phyloP scores from a whole-genome alignment of 2,329 filamentous ascomycete genomes.

The Rhynchosporium secalis region DNA sequence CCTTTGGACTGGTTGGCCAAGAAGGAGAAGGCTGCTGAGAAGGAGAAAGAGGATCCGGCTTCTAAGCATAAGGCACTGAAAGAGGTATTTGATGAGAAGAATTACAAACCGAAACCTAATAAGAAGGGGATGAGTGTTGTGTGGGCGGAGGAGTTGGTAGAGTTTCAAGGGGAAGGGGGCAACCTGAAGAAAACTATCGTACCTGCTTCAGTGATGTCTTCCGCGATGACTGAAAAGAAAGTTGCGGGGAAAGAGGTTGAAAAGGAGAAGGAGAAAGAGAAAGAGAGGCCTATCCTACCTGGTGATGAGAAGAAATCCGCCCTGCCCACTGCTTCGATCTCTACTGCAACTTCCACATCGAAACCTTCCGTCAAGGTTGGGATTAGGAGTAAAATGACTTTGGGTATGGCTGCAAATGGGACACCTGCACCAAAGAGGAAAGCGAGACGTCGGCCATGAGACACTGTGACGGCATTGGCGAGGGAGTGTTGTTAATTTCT shows the following conservation, averaged over 20 bases:
- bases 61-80: slow-evolving; percentile 41
- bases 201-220: slow-evolving; percentile 19
- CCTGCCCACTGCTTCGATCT: neutral
- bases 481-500: neutral
- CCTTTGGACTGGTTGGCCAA: slow-evolving; percentile 23
- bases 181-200: slow-evolving; percentile 22
- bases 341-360: slow-evolving; percentile 20
- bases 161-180: slow-evolving; percentile 35
- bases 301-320: slow-evolving; percentile 29
- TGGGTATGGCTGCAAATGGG: slow-evolving; percentile 38
- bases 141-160: slow-evolving; percentile 38
- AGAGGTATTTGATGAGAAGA: slow-evolving; percentile 40
- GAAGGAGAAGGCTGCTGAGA: slow-evolving; percentile 38
- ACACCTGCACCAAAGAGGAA: slow-evolving; percentile 39
- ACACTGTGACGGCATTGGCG: neutral
- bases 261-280: slow-evolving; percentile 6
- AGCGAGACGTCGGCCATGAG: slow-evolving; percentile 18
- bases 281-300: slow-evolving; percentile 9
- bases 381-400: slow-evolving; percentile 36
- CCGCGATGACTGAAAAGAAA: slow-evolving; percentile 8
- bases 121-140: slow-evolving; percentile 36
- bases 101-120: slow-evolving; percentile 33
- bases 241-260: slow-evolving; percentile 20
- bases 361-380: slow-evolving; percentile 32
- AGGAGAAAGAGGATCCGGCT: slow-evolving; percentile 43